Evolutionary conservation across 2,329 filamentous ascomycete genomes (phyloP), one percentile per base, ranked within the genome.

Genomic region (Cercospora citrullina): DNA sequence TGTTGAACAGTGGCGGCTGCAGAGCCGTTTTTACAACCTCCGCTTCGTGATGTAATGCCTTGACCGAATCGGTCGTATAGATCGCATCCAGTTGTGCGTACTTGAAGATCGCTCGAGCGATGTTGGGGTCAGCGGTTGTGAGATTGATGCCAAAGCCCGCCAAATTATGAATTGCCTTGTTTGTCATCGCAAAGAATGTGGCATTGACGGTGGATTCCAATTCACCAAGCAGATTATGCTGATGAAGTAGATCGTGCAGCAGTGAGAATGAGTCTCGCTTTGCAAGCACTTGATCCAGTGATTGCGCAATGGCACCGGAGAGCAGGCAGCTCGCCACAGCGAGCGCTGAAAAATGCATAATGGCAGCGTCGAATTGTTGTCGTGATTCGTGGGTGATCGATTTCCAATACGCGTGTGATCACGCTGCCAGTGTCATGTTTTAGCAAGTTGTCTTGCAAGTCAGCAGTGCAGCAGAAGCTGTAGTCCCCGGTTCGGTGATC

Each of bases 91-190:
- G 58, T 5, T 71, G 58, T 26, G 69, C 66, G 23, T 72, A 72
- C 21, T 66, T 71, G 58, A 72, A 64, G 5, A 72, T 68, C 5
- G 69, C 66, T 51, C 42, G 30, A 16, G 71, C 66, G 48, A 72
- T 64, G 48, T 63, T 62, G 28, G 71, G 60, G 12, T 68, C 67
- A 7, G 70, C 66, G 16, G 63, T 70, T 23, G 65, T 71, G 10
- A 72, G 63, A 30, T 72, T 70, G 57, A 72, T 68, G 12, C 71
- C 71, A 51, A 66, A 69, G 36, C 66, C 36, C 8, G 60, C 59
- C 33, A 71, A 63, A 9, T 30, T 53, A 2, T 39, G 23, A 14
- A 69, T 58, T 23, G 66, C 71, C 3, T 64, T 58, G 36, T 72
- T 64, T 10, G 63, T 72, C 16, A 68, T 68, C 12, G 71, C 71